Conservation (phyloP, 2,329 filamentous ascomycete genomes). For the Xylaria multiplex region DNA sequence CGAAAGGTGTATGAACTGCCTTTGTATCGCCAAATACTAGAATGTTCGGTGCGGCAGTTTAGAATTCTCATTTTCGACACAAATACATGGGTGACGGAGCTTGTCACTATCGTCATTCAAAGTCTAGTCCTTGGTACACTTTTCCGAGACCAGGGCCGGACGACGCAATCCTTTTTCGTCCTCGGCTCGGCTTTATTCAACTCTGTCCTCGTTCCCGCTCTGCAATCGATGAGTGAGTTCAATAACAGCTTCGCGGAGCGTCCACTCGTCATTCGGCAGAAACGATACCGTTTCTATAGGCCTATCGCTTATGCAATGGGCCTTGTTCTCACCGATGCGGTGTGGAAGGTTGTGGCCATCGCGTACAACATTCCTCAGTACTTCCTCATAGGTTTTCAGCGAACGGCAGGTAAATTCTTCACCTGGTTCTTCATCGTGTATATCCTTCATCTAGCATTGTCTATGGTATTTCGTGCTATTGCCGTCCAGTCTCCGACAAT, state of each 20-base stretch:
- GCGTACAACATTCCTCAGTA: slow-evolving; percentile 56
- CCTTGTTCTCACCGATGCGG: slow-evolving; percentile 49
- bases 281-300: slow-evolving; percentile 51
- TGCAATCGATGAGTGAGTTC: slow-evolving; percentile 59
- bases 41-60: slow-evolving; percentile 55
- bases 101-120: slow-evolving; percentile 35
- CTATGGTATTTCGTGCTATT: slow-evolving; percentile 73
- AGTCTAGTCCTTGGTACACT: slow-evolving; percentile 37
- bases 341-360: slow-evolving; percentile 53
- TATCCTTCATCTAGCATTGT: slow-evolving; percentile 66
- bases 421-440: slow-evolving; percentile 71
- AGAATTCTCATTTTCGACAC: slow-evolving; percentile 46
- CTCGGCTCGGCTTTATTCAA: slow-evolving; percentile 55
- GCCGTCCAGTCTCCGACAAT: slow-evolving; percentile 67
- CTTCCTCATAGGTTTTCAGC: slow-evolving; percentile 53
- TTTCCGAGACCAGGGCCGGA: slow-evolving; percentile 35
- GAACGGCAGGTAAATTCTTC: slow-evolving; percentile 70
- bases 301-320: slow-evolving; percentile 40
- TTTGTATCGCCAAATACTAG: slow-evolving; percentile 47
- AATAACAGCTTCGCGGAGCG: slow-evolving; percentile 49
- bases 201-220: slow-evolving; percentile 59
- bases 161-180: slow-evolving; percentile 34
- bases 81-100: slow-evolving; percentile 36
- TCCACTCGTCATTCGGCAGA: slow-evolving; percentile 46
- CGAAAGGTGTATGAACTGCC: slow-evolving; percentile 39